Percentiles rank a stretch among this genome's conserved stretches.
These are phyloP conservation scores for Entamoeba nuttalli DNA, from an alignment of 208 protist genomes.

Conservation along the genomic window DNA sequence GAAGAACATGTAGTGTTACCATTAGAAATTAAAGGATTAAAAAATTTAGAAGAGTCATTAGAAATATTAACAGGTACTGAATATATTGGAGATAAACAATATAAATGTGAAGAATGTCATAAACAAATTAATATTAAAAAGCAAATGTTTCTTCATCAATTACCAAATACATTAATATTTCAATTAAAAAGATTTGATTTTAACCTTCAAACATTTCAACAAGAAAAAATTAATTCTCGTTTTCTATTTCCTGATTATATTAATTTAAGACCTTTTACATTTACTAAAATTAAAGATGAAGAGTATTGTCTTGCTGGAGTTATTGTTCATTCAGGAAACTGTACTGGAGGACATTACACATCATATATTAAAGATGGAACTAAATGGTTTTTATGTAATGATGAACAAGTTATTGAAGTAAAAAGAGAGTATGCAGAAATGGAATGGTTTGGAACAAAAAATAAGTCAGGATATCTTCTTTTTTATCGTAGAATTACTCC, in stretches of 20 bases:
- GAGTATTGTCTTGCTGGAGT: neutral
- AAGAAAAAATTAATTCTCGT: neutral
- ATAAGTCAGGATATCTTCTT: neutral
- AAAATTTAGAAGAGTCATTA: neutral
- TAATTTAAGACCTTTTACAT: neutral
- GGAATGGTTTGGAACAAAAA: neutral
- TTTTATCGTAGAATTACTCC: neutral
- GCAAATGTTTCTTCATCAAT: neutral
- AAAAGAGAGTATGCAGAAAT: neutral
- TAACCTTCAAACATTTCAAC: neutral
- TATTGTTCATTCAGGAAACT: neutral
- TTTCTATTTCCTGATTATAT: neutral
- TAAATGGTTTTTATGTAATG: neutral
- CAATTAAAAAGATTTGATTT: neutral
- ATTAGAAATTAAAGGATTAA: neutral
- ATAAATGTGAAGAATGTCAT: neutral
- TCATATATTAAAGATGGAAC: neutral
- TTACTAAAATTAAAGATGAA: neutral
- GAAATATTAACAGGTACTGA: neutral
- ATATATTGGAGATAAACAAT: neutral
- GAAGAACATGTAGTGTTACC: neutral
- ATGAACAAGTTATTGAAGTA: neutral
- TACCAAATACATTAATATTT: neutral
- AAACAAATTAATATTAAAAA: neutral
- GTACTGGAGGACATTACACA: neutral